phyloP scores from a whole-genome alignment of 1,284 basidiomycete species.

The Cryptococcus floricola region DNA sequence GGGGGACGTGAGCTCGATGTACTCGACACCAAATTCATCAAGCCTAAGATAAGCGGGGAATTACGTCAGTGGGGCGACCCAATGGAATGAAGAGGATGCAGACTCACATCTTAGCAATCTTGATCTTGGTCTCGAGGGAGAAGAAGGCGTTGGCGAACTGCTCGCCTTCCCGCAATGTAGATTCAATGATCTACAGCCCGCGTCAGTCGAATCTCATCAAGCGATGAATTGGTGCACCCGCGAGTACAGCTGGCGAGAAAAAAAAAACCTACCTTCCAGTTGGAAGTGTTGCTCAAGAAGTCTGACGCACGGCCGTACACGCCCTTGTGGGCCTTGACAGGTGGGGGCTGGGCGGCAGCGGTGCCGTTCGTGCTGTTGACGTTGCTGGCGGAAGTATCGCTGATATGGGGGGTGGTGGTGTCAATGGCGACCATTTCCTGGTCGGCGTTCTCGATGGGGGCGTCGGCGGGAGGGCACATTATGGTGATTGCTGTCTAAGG shows the following conservation, averaged over 20 bases:
- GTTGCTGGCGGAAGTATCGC: slow-evolving; percentile 15
- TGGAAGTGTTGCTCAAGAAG: slow-evolving; percentile 84
- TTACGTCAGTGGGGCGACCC: not conserved
- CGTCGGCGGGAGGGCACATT: slow-evolving; percentile 65
- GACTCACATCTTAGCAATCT: slow-evolving; percentile 80
- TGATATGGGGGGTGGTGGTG: slow-evolving; percentile 45
- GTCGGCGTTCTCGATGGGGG: slow-evolving; percentile 50
- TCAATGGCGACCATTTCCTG: slow-evolving; percentile 67
- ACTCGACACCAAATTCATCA: slow-evolving; percentile 98
- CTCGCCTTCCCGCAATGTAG: slow-evolving; percentile 94
- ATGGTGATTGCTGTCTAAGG: not conserved
- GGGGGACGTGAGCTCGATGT: slow-evolving; percentile 98
- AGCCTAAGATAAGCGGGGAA: slow-evolving; percentile 50
- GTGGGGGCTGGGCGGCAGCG: slow-evolving; percentile 26
- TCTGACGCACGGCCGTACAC: slow-evolving; percentile 83
- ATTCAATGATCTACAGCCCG: slow-evolving; percentile 74
- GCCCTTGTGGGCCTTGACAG: slow-evolving; percentile 54
- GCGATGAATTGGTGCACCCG: not conserved
- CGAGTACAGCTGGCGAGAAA: no score
- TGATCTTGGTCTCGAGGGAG: slow-evolving; percentile 99
- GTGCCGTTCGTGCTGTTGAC: slow-evolving; percentile 48
- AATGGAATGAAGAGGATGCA: slow-evolving; percentile 13
- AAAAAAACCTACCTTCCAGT: slow-evolving; percentile 61
- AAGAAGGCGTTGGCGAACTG: slow-evolving; percentile 99
- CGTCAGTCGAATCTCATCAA: not conserved